A percentile compares a stretch with the other conserved stretches of the same genome.
Conservation (phyloP, 1,284 basidiomycete genomes). For the Tetrapyrgos nigripes region DNA sequence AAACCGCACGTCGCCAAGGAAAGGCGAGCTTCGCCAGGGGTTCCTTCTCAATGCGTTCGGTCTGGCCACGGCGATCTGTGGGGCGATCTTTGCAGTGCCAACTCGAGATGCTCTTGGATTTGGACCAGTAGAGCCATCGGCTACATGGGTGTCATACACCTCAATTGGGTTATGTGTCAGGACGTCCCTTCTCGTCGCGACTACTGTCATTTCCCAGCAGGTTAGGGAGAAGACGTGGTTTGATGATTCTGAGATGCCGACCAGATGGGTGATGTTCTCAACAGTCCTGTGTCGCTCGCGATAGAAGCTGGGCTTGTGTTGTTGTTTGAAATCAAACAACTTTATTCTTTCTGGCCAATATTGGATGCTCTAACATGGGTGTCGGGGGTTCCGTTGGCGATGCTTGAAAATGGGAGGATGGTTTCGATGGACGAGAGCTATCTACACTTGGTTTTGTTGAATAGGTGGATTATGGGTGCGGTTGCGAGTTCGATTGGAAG, state of each 20-base stretch:
- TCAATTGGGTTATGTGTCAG: constrained; percentile 22
- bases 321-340: constrained; percentile 11
- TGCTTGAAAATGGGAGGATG: constrained; percentile 31
- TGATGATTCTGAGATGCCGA: constrained; percentile 24
- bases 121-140: constrained; percentile 19
- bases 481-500: constrained; percentile 34
- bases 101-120: constrained; percentile 29
- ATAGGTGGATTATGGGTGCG: constrained; percentile 36
- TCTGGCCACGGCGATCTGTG: constrained; percentile 27
- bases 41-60: constrained; percentile 28
- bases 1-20: constrained; percentile 24
- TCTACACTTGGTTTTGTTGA: constrained; percentile 29
- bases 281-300: constrained; percentile 23
- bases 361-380: constrained; percentile 30
- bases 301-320: constrained; percentile 24
- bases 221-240: constrained; percentile 26
- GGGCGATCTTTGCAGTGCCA: constrained; percentile 25
- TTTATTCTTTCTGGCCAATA: constrained; percentile 28
- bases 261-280: constrained; percentile 25
- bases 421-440: constrained; percentile 28
- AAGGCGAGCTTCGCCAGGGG: constrained; percentile 27
- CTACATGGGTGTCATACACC: constrained; percentile 32
- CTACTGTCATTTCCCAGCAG: constrained; percentile 22
- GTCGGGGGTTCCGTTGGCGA: constrained; percentile 28
- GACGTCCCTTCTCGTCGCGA: constrained; percentile 20